Conservation (phyloP, 495 filamentous ascomycete genomes). For the Xanthoparmelia taractica region DNA sequence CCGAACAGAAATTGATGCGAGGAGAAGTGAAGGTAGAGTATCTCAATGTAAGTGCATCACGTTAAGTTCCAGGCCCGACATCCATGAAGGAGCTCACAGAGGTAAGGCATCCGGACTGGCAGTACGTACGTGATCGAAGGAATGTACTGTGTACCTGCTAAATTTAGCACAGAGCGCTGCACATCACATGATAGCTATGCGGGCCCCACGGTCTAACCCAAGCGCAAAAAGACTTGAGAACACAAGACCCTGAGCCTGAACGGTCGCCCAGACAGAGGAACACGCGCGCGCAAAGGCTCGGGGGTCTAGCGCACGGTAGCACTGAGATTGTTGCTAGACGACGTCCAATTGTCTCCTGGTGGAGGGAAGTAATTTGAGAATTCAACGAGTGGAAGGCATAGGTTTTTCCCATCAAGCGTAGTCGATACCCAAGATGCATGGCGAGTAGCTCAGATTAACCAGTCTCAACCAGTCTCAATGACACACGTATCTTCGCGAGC, state of each 20-base stretch:
- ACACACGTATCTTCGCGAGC: background rate
- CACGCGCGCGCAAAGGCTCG: background rate
- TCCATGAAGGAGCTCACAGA: background rate
- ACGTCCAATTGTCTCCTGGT: background rate
- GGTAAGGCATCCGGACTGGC: background rate
- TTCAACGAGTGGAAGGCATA: too few relatives aligned
- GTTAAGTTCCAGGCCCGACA: background rate
- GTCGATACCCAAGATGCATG: background rate
- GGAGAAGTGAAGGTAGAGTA: background rate
- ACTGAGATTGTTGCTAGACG: background rate
- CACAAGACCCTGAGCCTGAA: background rate
- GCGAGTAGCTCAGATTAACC: background rate
- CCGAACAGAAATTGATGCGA: background rate
- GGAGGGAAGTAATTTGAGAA: background rate
- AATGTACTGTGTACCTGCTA: background rate
- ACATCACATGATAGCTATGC: background rate
- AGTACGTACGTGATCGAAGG: background rate
- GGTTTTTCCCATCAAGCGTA: background rate
- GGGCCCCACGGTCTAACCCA: background rate
- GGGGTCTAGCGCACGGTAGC: background rate
- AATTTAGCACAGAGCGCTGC: background rate
- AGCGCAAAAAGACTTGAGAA: background rate
- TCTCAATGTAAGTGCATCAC: background rate
- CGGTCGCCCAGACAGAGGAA: background rate
- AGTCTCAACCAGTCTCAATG: background rate